A percentile compares a stretch with the other conserved stretches of the same genome.
phyloP scores from a whole-genome alignment of 768 basidiomycete genomes.

The Tubosaeta sp. region DNA sequence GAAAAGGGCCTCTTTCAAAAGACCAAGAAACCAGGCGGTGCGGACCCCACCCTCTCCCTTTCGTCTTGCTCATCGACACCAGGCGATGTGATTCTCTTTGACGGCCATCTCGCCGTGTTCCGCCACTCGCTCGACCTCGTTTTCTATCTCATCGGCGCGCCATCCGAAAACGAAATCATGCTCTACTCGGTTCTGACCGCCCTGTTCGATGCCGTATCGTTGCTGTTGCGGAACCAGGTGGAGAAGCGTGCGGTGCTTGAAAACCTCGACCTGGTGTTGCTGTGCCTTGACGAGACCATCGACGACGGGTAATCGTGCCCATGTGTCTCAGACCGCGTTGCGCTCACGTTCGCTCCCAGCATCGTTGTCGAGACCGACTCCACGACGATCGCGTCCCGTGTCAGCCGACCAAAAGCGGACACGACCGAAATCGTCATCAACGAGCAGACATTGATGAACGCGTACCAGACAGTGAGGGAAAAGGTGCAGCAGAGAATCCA shows the following conservation, averaged over 20 bases:
- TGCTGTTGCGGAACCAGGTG: slow-evolving; percentile 86
- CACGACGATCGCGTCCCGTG: slow-evolving; percentile 91
- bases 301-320: slow-evolving; percentile 82
- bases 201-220: slow-evolving; percentile 78
- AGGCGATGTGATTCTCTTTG: slow-evolving; percentile 95
- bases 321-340: not conserved
- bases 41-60: slow-evolving; percentile 21
- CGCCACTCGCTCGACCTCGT: slow-evolving; percentile 94
- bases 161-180: slow-evolving; percentile 95
- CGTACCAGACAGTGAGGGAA: slow-evolving; percentile 87
- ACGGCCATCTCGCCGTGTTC: slow-evolving; percentile 87
- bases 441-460: slow-evolving; percentile 93
- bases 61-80: not conserved
- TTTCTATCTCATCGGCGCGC: slow-evolving; percentile 86
- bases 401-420: slow-evolving; percentile 89
- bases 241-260: slow-evolving; percentile 95
- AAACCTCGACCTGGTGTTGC: slow-evolving; percentile 86
- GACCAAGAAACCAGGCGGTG: slow-evolving; percentile 91
- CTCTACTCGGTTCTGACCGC: slow-evolving; percentile 80
- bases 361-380: slow-evolving; percentile 97
- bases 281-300: slow-evolving; percentile 95
- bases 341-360: slow-evolving; percentile 39
- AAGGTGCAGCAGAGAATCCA: slow-evolving; percentile 81
- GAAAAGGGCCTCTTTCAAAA: slow-evolving; percentile 96
- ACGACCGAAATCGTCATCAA: slow-evolving; percentile 97